Evolutionary conservation across 148 eudicot species (phyloP), one percentile per base, ranked within the genome.

Genomic region (Chenopodium formosanum): DNA sequence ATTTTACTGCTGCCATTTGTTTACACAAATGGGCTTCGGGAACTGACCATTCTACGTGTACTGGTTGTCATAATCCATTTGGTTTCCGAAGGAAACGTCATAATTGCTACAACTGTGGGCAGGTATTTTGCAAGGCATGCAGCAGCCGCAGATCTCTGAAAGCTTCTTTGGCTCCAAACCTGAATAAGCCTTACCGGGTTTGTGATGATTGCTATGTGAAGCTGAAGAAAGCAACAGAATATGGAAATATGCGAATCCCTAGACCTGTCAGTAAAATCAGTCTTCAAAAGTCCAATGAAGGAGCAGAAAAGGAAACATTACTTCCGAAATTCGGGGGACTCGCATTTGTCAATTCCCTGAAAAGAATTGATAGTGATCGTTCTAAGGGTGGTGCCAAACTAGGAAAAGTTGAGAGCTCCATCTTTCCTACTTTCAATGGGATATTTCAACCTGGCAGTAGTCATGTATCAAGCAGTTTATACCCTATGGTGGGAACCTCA

Each of bases 91-190:
- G 98, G 89, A 95, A 91, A 87, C 91, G 93, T 17, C 98, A 93
- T 80, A 93, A 93, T 82, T 95, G 98, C 80, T 93, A 95, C 84
- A 95, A 95, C 84, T 93, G 97, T 86, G 98, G 97, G 77, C 91
- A 89, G 48, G 97, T 88, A 48, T 93, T 95, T 84, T 95, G 98
- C 90, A 92, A 89, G 81, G 85, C 82, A 60, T 93, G 98, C 88
- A 92, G 97, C 90, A 89, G 83, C 78, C 89, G 81, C 83, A 95
- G 89, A 87, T 89, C 98, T 66, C 69, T 92, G 76, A 93, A 89
- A 89, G 94, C 97, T 85, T 90, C 97, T 47, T 83, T 95, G 81
- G 97, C 97, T 81, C 97, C 94, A n/a, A 86, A 85, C 81, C 88
- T 82, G 89, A 90, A 82, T 87, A 93, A 93, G 85, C 89, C 94